These are phyloP conservation scores for Pistacia atlantica DNA, from an alignment of 345 rosid genomes.

Conservation along the genomic window DNA sequence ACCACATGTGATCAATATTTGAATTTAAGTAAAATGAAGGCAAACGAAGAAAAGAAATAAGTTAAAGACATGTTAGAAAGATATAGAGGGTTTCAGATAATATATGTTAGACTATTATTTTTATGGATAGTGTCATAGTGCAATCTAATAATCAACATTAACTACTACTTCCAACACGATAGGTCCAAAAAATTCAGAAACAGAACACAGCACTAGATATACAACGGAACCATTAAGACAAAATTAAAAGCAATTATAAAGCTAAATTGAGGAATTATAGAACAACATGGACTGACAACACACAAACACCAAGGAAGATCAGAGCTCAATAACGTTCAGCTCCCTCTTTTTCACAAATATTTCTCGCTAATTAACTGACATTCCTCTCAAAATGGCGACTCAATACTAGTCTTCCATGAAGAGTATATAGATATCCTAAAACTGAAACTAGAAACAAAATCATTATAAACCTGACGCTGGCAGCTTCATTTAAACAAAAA, in stretches of 20 bases:
- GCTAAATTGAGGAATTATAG: too few relatives aligned
- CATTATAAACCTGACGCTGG: neutral
- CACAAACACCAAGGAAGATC: neutral
- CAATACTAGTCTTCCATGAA: neutral
- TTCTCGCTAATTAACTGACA: too few relatives aligned
- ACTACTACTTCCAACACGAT: too few relatives aligned
- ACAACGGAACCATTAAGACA: too few relatives aligned
- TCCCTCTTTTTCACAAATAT: too few relatives aligned
- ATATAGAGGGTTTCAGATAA: neutral
- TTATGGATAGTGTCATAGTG: too few relatives aligned
- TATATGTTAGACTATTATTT: too few relatives aligned
- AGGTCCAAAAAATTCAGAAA: too few relatives aligned
- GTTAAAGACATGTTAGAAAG: neutral
- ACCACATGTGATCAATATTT: neutral
- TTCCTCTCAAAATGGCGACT: neutral
- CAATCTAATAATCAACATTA: too few relatives aligned
- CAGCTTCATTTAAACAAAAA: slow-evolving; percentile 1
- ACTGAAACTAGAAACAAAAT: neutral
- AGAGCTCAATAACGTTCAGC: neutral
- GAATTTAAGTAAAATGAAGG: neutral
- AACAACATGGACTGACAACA: neutral
- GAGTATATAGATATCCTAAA: neutral
- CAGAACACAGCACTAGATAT: too few relatives aligned
- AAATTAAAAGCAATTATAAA: too few relatives aligned
- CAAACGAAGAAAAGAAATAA: neutral